These are phyloP conservation scores for Phytopythium chamaehyphon DNA, from an alignment of 352 stramenopile species.

Conservation along the genomic window DNA sequence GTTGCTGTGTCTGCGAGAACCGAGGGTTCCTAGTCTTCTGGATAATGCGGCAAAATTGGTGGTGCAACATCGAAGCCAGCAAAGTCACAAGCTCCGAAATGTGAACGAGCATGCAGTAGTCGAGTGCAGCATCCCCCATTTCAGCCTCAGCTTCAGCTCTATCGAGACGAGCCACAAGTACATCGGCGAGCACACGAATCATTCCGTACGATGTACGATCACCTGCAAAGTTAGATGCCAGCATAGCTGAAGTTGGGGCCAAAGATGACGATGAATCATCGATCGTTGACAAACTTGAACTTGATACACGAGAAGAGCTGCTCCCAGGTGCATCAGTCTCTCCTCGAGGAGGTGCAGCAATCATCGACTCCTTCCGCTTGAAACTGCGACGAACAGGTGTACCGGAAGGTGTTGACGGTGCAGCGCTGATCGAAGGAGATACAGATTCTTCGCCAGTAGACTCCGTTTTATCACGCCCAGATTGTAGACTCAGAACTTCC, in stretches of 20 bases:
- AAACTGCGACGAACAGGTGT: background rate
- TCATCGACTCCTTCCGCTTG: slow-evolving; percentile 75
- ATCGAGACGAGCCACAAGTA: slow-evolving; percentile 31
- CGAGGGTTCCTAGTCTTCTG: slow-evolving; percentile 59
- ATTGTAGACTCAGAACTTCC: slow-evolving; percentile 57
- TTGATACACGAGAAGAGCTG: no score
- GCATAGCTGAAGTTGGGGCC: slow-evolving; percentile 13
- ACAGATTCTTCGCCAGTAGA: no score
- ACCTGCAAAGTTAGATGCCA: slow-evolving; percentile 43
- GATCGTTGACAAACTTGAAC: no score
- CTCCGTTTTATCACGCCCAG: slow-evolving; percentile 2
- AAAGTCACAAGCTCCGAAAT: slow-evolving; percentile 46
- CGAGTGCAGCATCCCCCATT: slow-evolving; percentile 22
- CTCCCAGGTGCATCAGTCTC: no score
- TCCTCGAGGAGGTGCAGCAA: slow-evolving; percentile 40
- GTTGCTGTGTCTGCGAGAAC: slow-evolving; percentile 47
- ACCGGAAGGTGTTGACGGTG: no score
- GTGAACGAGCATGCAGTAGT: slow-evolving; percentile 49
- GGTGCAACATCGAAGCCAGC: slow-evolving; percentile 72
- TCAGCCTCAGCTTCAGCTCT: slow-evolving; percentile 11
- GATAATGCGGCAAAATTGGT: slow-evolving; percentile 56
- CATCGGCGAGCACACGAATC: slow-evolving; percentile 56
- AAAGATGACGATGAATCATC: slow-evolving; percentile 10
- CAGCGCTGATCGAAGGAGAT: no score
- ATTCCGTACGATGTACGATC: slow-evolving; percentile 69